Conservation (phyloP, 108 stramenopile genomes). For the Nitzschia inconspicua region DNA sequence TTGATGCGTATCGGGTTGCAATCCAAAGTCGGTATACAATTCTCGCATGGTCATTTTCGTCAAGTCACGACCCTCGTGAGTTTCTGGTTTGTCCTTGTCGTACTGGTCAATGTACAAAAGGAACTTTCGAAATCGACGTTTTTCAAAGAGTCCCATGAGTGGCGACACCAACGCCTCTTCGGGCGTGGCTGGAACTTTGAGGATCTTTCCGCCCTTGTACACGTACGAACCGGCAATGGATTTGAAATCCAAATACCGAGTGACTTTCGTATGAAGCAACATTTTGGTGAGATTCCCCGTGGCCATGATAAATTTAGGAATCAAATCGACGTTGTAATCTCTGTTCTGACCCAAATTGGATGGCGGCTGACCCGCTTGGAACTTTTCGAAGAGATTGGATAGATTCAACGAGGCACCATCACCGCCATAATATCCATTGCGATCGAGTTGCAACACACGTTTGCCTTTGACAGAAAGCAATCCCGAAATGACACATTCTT, state of each 20-base stretch:
- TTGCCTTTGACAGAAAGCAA: constrained; percentile 90
- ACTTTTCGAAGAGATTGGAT: constrained; percentile 95
- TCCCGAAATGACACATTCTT: constrained; percentile 99
- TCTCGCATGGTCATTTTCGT: constrained; percentile 91
- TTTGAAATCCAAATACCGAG: constrained; percentile 97
- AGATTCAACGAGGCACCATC: constrained; percentile 97
- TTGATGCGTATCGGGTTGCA: constrained; percentile 92
- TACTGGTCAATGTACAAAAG: constrained; percentile 89
- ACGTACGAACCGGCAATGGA: constrained; percentile 95
- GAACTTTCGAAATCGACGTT: constrained; percentile 97
- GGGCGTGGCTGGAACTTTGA: constrained; percentile 92
- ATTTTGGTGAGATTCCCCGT: constrained; percentile 98
- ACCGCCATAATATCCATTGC: constrained; percentile 98
- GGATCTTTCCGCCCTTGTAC: constrained; percentile 91
- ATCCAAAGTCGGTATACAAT: constrained; percentile 92
- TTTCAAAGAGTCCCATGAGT: constrained; percentile 98
- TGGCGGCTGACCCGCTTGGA: constrained; percentile 82
- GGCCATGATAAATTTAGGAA: constrained; percentile 99
- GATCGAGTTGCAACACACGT: constrained; percentile 96
- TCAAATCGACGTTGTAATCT: constrained; percentile 98
- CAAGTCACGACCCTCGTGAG: constrained; percentile 85
- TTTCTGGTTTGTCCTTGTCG: constrained; percentile 69
- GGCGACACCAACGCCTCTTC: constrained; percentile 87
- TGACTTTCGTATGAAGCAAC: constrained; percentile 97
- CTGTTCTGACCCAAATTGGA: constrained; percentile 83